Percentiles rank a stretch among this genome's conserved stretches.
phyloP scores from a whole-genome alignment of 371 early-diverging fungal species.

The Apophysomyces ossiformis region DNA sequence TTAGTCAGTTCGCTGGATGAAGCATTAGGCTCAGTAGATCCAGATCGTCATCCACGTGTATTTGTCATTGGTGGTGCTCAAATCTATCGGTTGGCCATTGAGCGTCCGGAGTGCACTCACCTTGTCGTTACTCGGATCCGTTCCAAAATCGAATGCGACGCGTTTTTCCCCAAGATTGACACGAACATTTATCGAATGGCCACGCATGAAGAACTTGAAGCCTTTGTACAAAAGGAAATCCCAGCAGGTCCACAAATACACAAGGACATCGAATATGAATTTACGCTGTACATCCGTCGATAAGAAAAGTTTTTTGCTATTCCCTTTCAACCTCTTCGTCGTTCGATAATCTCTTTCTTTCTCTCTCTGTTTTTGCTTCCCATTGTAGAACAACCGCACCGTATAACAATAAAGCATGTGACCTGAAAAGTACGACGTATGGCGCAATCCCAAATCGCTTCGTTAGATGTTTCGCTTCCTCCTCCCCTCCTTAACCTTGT shows the following conservation, averaged over 20 bases:
- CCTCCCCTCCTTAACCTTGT: slow-evolving; percentile 17
- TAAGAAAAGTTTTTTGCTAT: background rate
- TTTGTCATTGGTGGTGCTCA: slow-evolving; percentile 72
- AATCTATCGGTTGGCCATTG: slow-evolving; percentile 61
- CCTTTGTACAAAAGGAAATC: slow-evolving; percentile 44
- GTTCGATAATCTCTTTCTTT: too few species aligned
- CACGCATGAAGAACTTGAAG: slow-evolving; percentile 44
- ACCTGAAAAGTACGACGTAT: too few species aligned
- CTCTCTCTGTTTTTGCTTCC: too few species aligned
- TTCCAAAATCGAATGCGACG: slow-evolving; percentile 61
- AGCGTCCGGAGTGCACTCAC: slow-evolving; percentile 54
- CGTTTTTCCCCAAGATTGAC: slow-evolving; percentile 68
- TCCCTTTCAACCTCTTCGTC: too few species aligned
- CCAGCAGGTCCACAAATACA: slow-evolving; percentile 54
- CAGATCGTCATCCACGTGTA: slow-evolving; percentile 31
- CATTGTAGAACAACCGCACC: too few species aligned
- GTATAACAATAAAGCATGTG: too few species aligned
- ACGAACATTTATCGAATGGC: slow-evolving; percentile 33
- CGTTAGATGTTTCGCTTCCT: background rate
- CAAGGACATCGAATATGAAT: slow-evolving; percentile 49
- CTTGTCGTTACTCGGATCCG: slow-evolving; percentile 67
- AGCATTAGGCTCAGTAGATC: slow-evolving; percentile 25
- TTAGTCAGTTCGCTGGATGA: slow-evolving; percentile 41
- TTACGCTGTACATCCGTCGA: slow-evolving; percentile 39
- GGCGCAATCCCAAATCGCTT: too few species aligned